phyloP scores from a whole-genome alignment of 208 protist species.

The Leishmania arabica region DNA sequence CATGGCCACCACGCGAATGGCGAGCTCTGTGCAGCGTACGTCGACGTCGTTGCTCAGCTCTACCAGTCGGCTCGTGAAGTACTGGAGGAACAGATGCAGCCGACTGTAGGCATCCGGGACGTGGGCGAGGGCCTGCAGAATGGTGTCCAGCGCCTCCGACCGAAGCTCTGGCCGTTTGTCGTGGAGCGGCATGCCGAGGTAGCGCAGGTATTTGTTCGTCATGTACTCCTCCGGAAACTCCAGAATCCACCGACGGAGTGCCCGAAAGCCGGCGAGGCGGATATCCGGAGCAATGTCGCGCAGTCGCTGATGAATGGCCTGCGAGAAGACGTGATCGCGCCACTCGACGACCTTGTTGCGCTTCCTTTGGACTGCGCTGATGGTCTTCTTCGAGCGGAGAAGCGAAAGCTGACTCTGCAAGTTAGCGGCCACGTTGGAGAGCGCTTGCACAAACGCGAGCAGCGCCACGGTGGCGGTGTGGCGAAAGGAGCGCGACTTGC shows the following conservation, averaged over 20 bases:
- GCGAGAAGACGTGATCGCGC: conserved; percentile 82
- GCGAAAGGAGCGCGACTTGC: conserved; percentile 85
- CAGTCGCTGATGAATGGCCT: conserved; percentile 82
- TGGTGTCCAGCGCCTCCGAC: conserved; percentile 73
- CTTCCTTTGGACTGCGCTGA: conserved; percentile 42
- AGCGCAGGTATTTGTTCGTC: conserved; percentile 89
- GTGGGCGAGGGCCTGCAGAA: conserved; percentile 63
- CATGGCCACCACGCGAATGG: conserved; percentile 80
- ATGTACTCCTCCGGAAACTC: conserved; percentile 81
- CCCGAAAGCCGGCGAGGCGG: conserved; percentile 70
- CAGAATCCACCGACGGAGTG: conserved; percentile 75
- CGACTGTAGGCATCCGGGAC: conserved; percentile 62
- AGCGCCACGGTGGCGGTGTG: conserved; percentile 82
- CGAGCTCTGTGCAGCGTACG: conserved; percentile 78
- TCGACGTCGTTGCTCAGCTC: conserved; percentile 88
- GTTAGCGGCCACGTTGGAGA: conserved; percentile 56
- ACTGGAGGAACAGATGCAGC: conserved; percentile 87
- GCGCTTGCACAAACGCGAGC: conserved; percentile 71
- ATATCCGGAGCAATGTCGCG: conserved; percentile 87
- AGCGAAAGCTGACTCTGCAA: conserved; percentile 52
- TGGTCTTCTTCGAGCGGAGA: conserved; percentile 52
- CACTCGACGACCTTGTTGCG: conserved; percentile 52
- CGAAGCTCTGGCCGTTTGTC: conserved; percentile 86
- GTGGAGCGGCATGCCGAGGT: conserved; percentile 90
- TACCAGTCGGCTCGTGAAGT: conserved; percentile 79